Percentiles rank a stretch among this genome's conserved stretches.
Conservation (phyloP, 352 stramenopile genomes). For the Phytophthora crassamura region DNA sequence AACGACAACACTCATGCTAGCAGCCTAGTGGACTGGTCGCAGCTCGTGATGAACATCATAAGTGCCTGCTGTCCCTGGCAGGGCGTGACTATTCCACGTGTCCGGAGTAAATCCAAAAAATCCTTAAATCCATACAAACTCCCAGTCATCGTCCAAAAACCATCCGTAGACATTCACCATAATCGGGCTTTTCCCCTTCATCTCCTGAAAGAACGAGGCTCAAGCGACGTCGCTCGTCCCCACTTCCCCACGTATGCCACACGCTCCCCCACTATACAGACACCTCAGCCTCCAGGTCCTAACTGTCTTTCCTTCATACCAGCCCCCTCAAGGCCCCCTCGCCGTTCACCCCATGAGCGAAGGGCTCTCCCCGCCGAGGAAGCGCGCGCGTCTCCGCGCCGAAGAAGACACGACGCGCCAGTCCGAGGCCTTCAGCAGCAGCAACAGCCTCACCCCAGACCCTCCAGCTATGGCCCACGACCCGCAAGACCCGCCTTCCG, state of each 20-base stretch:
- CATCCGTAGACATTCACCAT: constrained; percentile 1
- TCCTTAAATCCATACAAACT: constrained; percentile 21
- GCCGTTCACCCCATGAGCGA: constrained; percentile 34
- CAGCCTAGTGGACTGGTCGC: too few relatives aligned
- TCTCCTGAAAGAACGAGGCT: not conserved
- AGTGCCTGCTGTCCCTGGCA: too few relatives aligned
- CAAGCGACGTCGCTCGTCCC: not conserved
- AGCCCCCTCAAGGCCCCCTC: not conserved
- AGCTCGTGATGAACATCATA: too few relatives aligned
- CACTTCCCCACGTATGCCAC: not conserved
- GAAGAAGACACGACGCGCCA: constrained; percentile 27
- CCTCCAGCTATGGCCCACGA: not conserved
- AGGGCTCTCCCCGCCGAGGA: constrained; percentile 42
- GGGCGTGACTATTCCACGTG: not conserved
- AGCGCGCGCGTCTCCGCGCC: constrained; percentile 41
- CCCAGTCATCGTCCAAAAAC: constrained; percentile 13
- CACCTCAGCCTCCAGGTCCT: not conserved
- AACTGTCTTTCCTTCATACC: not conserved
- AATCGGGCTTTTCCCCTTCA: not conserved
- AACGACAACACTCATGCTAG: too few relatives aligned
- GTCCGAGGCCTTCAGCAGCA: not conserved
- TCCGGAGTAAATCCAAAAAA: constrained; percentile 12
- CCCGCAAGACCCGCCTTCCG: constrained; percentile 4
- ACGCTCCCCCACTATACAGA: too few relatives aligned
- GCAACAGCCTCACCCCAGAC: too few relatives aligned